Evolutionary conservation across 2,329 filamentous ascomycete genomes (phyloP), one percentile per base, ranked within the genome.

Genomic region (Cercospora sesami): DNA sequence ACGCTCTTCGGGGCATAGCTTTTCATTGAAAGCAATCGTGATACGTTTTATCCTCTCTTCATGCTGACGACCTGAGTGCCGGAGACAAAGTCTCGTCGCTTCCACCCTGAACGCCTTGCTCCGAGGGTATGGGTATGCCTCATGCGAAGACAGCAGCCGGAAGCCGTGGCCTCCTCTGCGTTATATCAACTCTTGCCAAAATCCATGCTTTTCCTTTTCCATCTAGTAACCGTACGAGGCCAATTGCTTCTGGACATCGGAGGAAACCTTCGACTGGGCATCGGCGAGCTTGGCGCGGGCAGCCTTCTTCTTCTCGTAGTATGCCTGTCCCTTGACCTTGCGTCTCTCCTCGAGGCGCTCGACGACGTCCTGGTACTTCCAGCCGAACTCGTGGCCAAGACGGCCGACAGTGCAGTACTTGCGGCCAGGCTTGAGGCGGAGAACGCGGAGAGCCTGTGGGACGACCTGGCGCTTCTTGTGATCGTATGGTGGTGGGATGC

Each of bases 311-410:
- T 94, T 93, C 89, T 96, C 94, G 90, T 98, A 98, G 91, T 97
- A 99, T 83, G 95, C 95, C 78, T 91, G 89, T 81, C 93, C 91
- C 93, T 98, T 99, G 84, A 96, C 94, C 89, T 99, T 99, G 88
- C 95, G 92, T 86, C 94, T 90, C 90, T 99, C 95, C 89, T 99
- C 95, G 81, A 99, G 90, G 86, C 95, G 98, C 80, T 77, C 91
- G 86, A 99, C 95, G 81, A 99, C 94, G 83, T 97, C 94, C 89
- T 97, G 92, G 91, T 99, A 98, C 88, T 99, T 99, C 95, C 95
- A 99, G 86, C 95, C 95, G 81, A 98, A 95, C 88, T 99, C 95
- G 86, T 97, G 94, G 85, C 92, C 95, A 81, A 99, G 87, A 86
- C 95, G 90, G 79, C 95, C 95, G 78, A 99, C 94, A 75, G 94